phyloP scores from a whole-genome alignment of 768 basidiomycete species.

The Russula foetens region DNA sequence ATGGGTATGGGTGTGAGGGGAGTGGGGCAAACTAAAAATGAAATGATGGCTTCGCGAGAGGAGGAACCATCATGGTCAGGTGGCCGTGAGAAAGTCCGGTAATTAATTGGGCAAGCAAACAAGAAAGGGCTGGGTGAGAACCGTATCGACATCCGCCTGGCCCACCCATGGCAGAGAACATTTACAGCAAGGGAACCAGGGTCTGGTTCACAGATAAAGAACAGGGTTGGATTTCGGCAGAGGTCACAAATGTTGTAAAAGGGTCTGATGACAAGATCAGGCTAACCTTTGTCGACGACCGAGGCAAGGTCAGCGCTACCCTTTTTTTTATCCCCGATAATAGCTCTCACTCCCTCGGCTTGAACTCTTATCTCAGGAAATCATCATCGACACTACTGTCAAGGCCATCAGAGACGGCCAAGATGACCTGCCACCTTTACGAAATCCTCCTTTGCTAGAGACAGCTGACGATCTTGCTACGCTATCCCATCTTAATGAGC shows the following conservation, averaged over 20 bases:
- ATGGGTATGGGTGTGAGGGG: background rate
- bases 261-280: conserved; percentile 67
- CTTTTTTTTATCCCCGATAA: background rate
- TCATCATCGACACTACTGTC: conserved; percentile 65
- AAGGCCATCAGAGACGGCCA: conserved; percentile 76
- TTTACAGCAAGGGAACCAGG: conserved; percentile 83
- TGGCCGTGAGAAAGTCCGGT: conserved; percentile 10
- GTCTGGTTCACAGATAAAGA: conserved; percentile 96
- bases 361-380: conserved; percentile 45
- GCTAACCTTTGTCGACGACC: conserved; percentile 83
- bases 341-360: background rate
- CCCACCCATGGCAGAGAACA: conserved; percentile 80
- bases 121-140: background rate
- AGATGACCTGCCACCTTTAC: conserved; percentile 80
- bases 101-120: background rate
- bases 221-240: conserved; percentile 88
- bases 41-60: no score
- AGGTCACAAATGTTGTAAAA: conserved; percentile 61
- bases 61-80: background rate
- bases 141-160: conserved; percentile 13
- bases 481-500: conserved; percentile 96
- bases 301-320: conserved; percentile 63
- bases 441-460: conserved; percentile 94
- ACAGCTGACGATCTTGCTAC: conserved; percentile 97
- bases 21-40: no score